A percentile compares a stretch with the other conserved stretches of the same genome.
Evolutionary conservation across 2,329 filamentous ascomycete genomes (phyloP).

Genomic region (Colletotrichum plurivorum): DNA sequence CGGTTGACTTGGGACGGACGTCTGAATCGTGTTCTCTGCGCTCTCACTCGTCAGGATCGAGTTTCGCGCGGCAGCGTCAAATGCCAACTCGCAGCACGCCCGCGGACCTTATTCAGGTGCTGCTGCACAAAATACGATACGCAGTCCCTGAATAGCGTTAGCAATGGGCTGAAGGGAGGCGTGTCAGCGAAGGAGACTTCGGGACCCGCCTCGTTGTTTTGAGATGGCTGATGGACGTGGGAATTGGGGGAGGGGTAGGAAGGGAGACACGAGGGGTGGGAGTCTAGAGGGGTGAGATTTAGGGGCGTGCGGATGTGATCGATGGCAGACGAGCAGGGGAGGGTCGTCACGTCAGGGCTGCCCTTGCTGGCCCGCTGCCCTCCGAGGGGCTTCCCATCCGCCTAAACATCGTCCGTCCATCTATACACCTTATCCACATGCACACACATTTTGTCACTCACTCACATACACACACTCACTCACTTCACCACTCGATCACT

Average conservation of each 20-base stretch:
- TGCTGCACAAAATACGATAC: constrained; percentile 26
- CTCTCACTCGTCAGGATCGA: constrained; percentile 31
- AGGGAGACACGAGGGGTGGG: no score
- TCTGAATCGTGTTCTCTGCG: constrained; percentile 33
- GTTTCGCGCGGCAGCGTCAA: constrained; percentile 34
- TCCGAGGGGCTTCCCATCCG: constrained; percentile 8
- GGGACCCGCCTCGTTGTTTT: constrained; percentile 32
- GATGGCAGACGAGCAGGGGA: constrained; percentile 23
- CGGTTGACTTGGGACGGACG: constrained; percentile 29
- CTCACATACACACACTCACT: no score
- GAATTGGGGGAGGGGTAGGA: background rate
- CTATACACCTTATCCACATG: constrained; percentile 18
- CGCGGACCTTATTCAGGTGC: constrained; percentile 36
- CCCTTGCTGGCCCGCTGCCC: constrained; percentile 8
- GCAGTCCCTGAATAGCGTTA: constrained; percentile 25
- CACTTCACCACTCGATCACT: no score
- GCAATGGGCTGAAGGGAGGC: constrained; percentile 35
- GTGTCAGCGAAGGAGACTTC: constrained; percentile 38
- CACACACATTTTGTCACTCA: constrained; percentile 5
- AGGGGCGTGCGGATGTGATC: constrained; percentile 23
- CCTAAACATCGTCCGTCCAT: constrained; percentile 27
- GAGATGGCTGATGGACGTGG: constrained; percentile 27
- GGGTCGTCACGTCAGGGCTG: constrained; percentile 30
- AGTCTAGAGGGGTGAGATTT: no score
- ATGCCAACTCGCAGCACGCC: constrained; percentile 23